These are phyloP conservation scores for Pleurotus djamor DNA, from an alignment of 768 basidiomycete genomes.

Conservation along the genomic window DNA sequence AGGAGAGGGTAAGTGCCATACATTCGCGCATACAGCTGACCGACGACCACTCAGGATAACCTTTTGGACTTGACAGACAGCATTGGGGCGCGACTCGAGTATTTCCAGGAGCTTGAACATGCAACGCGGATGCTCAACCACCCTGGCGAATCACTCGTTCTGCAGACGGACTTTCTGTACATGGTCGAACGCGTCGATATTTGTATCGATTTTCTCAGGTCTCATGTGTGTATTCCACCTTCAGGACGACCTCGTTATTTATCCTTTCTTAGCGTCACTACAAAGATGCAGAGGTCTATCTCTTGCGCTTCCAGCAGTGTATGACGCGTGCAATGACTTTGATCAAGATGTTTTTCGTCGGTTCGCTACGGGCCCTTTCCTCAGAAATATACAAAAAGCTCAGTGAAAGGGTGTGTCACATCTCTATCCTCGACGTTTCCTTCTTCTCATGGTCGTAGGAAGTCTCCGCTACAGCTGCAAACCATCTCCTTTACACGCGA, in stretches of 20 bases:
- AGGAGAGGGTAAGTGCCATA: slow-evolving; percentile 72
- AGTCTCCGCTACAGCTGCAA: slow-evolving; percentile 76
- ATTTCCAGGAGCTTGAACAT: slow-evolving; percentile 92
- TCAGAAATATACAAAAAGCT: slow-evolving; percentile 75
- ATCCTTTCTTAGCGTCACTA: slow-evolving; percentile 68
- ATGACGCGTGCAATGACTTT: slow-evolving; percentile 98
- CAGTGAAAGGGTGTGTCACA: slow-evolving; percentile 59
- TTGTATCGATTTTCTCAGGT: slow-evolving; percentile 87
- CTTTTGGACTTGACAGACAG: slow-evolving; percentile 80
- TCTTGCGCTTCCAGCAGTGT: slow-evolving; percentile 98
- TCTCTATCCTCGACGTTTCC: not conserved
- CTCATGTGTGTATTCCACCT: slow-evolving; percentile 61
- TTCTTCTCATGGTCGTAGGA: slow-evolving; percentile 39
- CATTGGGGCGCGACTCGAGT: slow-evolving; percentile 78
- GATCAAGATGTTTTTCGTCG: slow-evolving; percentile 96
- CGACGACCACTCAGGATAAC: slow-evolving; percentile 54
- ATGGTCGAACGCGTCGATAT: slow-evolving; percentile 97
- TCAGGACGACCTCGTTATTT: not conserved
- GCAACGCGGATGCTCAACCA: slow-evolving; percentile 94
- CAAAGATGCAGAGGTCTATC: slow-evolving; percentile 89
- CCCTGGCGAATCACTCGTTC: slow-evolving; percentile 89
- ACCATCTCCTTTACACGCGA: slow-evolving; percentile 87
- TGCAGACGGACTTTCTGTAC: slow-evolving; percentile 88
- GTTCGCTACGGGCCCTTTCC: slow-evolving; percentile 75
- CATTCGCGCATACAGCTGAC: not conserved